phyloP scores from a whole-genome alignment of 495 filamentous ascomycete species.

The Cercophora scortea region DNA sequence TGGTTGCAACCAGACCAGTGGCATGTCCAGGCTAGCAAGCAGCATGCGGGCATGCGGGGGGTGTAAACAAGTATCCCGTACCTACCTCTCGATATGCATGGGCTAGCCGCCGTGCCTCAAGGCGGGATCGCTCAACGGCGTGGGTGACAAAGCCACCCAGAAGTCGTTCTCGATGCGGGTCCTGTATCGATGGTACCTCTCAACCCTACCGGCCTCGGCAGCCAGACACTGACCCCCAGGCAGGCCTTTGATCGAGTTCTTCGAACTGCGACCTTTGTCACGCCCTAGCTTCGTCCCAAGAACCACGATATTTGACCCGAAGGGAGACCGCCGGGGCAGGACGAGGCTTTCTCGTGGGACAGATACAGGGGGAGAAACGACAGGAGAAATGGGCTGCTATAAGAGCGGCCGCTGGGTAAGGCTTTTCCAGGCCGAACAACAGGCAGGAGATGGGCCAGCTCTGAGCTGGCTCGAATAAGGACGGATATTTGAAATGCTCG shows the following conservation, averaged over 20 bases:
- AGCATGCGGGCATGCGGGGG: slow-evolving; percentile 6
- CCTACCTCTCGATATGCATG: background rate
- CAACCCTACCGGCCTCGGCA: background rate
- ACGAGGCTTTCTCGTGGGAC: background rate
- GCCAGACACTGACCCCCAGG: background rate
- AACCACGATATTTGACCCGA: background rate
- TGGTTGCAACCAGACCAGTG: background rate
- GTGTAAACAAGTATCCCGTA: background rate
- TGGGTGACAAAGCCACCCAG: background rate
- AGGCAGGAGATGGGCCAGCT: too few relatives aligned
- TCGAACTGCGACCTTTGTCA: background rate
- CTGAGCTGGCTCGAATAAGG: too few relatives aligned
- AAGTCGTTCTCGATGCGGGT: background rate
- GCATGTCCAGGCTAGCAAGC: background rate
- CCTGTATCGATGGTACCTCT: background rate
- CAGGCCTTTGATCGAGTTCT: background rate
- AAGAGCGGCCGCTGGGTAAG: background rate
- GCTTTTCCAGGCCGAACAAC: background rate
- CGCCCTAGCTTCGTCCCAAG: background rate
- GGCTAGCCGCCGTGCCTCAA: slow-evolving; percentile 2
- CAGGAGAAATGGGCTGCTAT: too few relatives aligned
- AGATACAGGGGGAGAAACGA: background rate
- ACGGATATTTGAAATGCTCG: too few relatives aligned
- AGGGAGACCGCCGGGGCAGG: background rate
- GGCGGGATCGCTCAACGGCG: background rate